A percentile compares a stretch with the other conserved stretches of the same genome.
phyloP scores from a whole-genome alignment of 1,284 basidiomycete species.

The Ustanciosporium gigantosporum region DNA sequence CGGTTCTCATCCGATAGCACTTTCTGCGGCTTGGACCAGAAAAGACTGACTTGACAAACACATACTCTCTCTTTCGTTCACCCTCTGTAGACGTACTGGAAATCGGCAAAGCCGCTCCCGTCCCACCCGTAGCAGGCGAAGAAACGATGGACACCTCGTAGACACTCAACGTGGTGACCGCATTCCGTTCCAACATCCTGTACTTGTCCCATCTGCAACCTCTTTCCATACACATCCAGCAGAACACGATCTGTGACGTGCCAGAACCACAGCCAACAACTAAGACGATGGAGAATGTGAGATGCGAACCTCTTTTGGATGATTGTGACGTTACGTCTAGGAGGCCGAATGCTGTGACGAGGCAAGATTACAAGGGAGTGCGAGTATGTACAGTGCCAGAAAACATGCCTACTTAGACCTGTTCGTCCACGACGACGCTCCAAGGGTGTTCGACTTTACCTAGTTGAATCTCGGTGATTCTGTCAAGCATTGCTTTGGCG shows the following conservation, averaged over 20 bases:
- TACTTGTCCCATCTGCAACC: background rate
- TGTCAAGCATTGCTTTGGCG: conserved; percentile 77
- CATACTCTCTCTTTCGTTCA: too few species aligned
- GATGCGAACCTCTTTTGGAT: too few species aligned
- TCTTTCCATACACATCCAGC: background rate
- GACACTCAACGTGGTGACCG: background rate
- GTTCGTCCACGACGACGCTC: conserved; percentile 64
- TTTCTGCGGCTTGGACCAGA: background rate
- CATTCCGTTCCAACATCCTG: background rate
- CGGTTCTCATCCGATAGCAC: background rate
- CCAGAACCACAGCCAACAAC: too few species aligned
- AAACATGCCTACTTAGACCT: too few species aligned
- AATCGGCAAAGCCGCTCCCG: conserved; percentile 23
- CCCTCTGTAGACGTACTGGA: conserved; percentile 38
- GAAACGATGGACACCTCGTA: conserved; percentile 46
- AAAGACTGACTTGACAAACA: background rate
- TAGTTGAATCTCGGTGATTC: conserved; percentile 86
- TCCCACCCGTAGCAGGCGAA: conserved; percentile 13
- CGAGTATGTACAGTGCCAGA: too few species aligned
- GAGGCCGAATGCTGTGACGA: too few species aligned
- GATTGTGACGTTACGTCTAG: too few species aligned
- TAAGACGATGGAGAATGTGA: too few species aligned
- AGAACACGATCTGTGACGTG: background rate
- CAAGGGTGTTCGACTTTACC: conserved; percentile 82
- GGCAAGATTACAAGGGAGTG: too few species aligned